Percentiles rank a stretch among this genome's conserved stretches.
These are phyloP conservation scores for Lumnitzera racemosa DNA, from an alignment of 345 rosid genomes.

Conservation along the genomic window DNA sequence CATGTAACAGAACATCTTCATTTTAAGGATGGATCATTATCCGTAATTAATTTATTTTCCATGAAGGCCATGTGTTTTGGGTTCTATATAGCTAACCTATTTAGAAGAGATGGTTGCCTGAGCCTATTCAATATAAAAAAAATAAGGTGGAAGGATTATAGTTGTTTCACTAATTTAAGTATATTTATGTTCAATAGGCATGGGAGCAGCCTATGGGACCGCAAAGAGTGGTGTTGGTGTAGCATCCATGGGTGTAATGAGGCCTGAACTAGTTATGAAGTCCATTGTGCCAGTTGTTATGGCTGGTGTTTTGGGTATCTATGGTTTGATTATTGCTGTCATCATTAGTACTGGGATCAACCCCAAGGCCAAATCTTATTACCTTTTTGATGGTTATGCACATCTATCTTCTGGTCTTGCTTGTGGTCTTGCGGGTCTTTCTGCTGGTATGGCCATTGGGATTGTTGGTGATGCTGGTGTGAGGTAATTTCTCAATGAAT, in stretches of 20 bases:
- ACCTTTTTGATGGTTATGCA: constrained; percentile 89
- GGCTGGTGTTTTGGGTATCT: constrained; percentile 98
- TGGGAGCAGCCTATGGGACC: constrained; percentile 98
- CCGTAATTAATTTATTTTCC: no score
- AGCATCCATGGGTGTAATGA: constrained; percentile 96
- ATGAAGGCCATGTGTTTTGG: no score
- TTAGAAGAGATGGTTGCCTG: no score
- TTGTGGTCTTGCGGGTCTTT: constrained; percentile 95
- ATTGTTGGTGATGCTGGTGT: constrained; percentile 99
- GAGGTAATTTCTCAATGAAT: constrained; percentile 33
- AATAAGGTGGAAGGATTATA: neutral
- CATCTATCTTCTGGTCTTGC: constrained; percentile 94
- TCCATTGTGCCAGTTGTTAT: constrained; percentile 95
- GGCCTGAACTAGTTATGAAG: constrained; percentile 94
- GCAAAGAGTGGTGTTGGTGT: constrained; percentile 96
- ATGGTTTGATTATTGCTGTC: constrained; percentile 92
- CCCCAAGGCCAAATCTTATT: constrained; percentile 87
- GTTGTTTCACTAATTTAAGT: neutral
- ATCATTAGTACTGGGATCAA: constrained; percentile 90
- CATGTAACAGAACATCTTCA: no score
- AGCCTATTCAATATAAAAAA: no score
- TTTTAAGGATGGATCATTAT: no score
- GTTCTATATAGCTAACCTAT: no score
- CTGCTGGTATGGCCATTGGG: constrained; percentile 98
- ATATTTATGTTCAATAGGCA: constrained; percentile 34